Evolutionary conservation across 163 green algal genomes (phyloP), one percentile per base, ranked within the genome.

Genomic region (Prototheca stagnorum): DNA sequence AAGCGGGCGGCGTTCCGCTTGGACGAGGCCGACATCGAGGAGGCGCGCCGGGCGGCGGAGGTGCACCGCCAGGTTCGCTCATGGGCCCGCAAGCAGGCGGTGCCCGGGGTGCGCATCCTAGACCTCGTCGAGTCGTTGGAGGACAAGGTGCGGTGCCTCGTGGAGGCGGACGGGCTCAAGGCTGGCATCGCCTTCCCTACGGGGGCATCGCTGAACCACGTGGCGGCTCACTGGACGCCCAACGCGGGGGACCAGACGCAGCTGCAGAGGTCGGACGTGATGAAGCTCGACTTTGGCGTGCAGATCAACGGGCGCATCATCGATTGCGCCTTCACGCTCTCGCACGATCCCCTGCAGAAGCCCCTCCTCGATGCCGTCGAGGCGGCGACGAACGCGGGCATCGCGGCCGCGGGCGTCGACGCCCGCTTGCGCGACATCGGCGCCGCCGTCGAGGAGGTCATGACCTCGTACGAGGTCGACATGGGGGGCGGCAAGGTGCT

Each of bases 391-490:
- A 82, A 96, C 57, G 83, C 75, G 26, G 89, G 88, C 25, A 77
- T 99, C 27, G 67, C 53, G 25, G 71, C 81, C 50, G 65, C 84
- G 17, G 91, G 89, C 29, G 75, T 99, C 14, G 90, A 99, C 62
- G 90, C 93, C 52, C 68, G 90, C 22, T 73, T 99, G 46, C 92
- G 91, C 52, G 89, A 97, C 52, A 64, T 99, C 11, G 91, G 91
- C 11, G 85, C 71, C 20, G 85, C 82, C 1, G 75, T 99, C 9
- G 81, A 99, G 74, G 66, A 76, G 35, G 63, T 94, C 21, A 99
- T 97, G 91, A 86, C 96, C 73, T 87, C 69, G 28, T 83, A 96
- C 50, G 84, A 97, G 62, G 69, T 96, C 24, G 91, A 97, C 68
- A 73, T 99, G 35, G n/a, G 44, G 55, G 74, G 93, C 55, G 90